Conservation (phyloP, 2,329 filamentous ascomycete species). For the Cordyceps cateniannulata region DNA sequence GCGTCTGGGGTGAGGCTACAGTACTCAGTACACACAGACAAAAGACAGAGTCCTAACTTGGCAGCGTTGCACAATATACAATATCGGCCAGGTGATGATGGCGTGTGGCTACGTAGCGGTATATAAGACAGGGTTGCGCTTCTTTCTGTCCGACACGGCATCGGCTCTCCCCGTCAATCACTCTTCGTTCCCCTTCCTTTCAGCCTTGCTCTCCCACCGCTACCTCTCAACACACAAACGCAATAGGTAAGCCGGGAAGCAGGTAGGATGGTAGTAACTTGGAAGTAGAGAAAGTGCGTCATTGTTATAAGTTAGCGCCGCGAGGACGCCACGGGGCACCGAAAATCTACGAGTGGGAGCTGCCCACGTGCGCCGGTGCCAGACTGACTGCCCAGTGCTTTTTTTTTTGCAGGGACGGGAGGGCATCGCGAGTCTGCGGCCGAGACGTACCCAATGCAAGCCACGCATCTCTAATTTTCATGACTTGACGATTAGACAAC, state of each 20-base stretch:
- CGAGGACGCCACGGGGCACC: not conserved
- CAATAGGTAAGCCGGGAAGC: not conserved
- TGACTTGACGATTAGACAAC: not conserved
- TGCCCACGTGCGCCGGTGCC: constrained; percentile 5
- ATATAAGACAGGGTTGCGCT: not conserved
- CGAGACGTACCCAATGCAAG: not conserved
- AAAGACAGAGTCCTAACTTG: not conserved
- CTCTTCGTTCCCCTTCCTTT: not conserved
- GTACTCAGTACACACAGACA: not conserved
- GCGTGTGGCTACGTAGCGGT: not conserved
- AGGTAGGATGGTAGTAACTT: not conserved
- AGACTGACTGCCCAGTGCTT: not conserved
- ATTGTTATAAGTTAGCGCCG: not conserved
- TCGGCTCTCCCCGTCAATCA: not conserved
- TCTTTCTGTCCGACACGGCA: not conserved
- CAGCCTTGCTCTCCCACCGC: not conserved
- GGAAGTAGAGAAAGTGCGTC: not conserved
- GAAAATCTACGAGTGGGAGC: constrained; percentile 2
- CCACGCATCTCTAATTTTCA: not conserved
- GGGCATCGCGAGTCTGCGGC: not conserved
- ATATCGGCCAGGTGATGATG: not conserved
- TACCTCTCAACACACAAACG: not conserved
- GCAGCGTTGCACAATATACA: not conserved
- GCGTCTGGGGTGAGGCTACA: not conserved
- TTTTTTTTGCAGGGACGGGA: not conserved